Evolutionary conservation across 2,329 filamentous ascomycete genomes (phyloP), one percentile per base, ranked within the genome.

Genomic region (Aureobasidium pullulans): DNA sequence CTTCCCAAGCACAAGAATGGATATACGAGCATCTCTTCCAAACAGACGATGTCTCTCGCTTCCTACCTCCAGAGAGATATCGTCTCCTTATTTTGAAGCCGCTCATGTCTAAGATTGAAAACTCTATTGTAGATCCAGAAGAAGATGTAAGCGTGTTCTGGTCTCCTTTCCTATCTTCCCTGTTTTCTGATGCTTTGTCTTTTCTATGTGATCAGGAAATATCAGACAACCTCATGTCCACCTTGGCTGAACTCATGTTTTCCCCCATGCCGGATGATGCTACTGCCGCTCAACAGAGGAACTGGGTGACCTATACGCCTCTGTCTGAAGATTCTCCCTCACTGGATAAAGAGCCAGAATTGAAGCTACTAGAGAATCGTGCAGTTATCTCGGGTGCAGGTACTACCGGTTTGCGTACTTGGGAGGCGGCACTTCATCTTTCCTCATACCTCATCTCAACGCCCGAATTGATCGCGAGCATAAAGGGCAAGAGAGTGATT

Each of bases 341-440:
- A 16, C 48, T 61, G 43, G 61, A 59, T 4, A 32, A 65, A 9
- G 70, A 72, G 46, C 67, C 66, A 7, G 68, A 62, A 13, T 61
- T 91, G 60, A 87, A 84, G 1, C 75, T 91, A 1, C 78, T 88
- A 13, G 89, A 92, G 72, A 84, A 85, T 34, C 82, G 84, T 2
- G 80, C 81, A 32, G 78, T 92, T 31, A 82, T 93, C 49, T 84
- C 87, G 1, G 85, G 85, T 2, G 80, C 79, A 0, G 87, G 88
- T 1, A 91, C 87, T 0, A 93, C 89, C 0, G 89, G 89, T 1
- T 78, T 89, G 28, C 81, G 89, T 36, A 93, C 89, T 0, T 94
- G 89, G 89, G 89, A 93, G 70, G 89, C 89, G 1, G 84, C 87
- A 1, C 75, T 93, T 8, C 86, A 90, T 65, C 77, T 93, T 0